Conservation (phyloP, 805 yeast species). For the Saccharomyces mikatae region DNA sequence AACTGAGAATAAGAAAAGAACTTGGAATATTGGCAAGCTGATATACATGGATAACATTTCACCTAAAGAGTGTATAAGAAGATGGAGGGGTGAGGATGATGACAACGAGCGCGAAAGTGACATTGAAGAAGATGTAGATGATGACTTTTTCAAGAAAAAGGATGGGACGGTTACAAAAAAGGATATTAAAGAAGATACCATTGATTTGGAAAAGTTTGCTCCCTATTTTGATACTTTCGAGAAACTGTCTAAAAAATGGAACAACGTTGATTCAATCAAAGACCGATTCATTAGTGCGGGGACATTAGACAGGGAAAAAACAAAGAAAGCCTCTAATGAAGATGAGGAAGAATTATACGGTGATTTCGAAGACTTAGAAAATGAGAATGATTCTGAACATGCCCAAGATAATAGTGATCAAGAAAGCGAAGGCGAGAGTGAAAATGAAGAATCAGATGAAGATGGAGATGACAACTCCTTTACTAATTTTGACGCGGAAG, state of each 20-base stretch:
- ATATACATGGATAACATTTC: constrained; percentile 71
- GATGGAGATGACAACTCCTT: constrained; percentile 34
- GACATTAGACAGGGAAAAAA: constrained; percentile 24
- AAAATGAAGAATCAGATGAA: constrained; percentile 15
- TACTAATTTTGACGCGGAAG: constrained; percentile 36
- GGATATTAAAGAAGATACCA: constrained; percentile 8
- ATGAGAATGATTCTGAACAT: constrained; percentile 16
- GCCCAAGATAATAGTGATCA: constrained; percentile 9
- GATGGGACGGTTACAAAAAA: constrained; percentile 21
- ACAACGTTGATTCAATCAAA: constrained; percentile 23
- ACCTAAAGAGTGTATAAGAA: constrained; percentile 60
- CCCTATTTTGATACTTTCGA: constrained; percentile 31
- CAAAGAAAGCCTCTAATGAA: constrained; percentile 21
- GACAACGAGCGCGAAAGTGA: constrained; percentile 37
- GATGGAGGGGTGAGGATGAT: constrained; percentile 57
- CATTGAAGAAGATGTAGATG: constrained; percentile 33
- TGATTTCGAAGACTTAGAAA: constrained; percentile 49
- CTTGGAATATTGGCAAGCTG: constrained; percentile 75
- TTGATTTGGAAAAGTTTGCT: constrained; percentile 27
- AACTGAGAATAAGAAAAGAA: constrained; percentile 37
- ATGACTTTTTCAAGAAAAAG: constrained; percentile 50
- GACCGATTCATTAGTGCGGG: constrained; percentile 27
- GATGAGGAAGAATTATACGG: constrained; percentile 42
- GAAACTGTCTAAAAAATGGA: constrained; percentile 26
- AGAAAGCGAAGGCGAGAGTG: constrained; percentile 6